Evolutionary conservation across 2,329 filamentous ascomycete species (phyloP).

Genomic region (Diaporthe citrichinensis): DNA sequence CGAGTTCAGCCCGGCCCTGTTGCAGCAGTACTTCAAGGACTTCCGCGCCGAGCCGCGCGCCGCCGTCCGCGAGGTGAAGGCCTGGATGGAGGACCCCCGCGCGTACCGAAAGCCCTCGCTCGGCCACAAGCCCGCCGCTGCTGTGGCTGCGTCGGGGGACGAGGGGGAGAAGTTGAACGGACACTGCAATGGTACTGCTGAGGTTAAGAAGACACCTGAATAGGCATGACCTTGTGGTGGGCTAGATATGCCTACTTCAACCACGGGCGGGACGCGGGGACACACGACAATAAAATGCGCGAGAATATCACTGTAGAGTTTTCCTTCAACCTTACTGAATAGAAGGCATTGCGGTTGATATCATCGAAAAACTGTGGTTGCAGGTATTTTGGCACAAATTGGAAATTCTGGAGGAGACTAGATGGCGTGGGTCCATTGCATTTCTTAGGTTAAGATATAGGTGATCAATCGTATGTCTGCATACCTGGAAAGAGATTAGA

Average conservation of each 20-base stretch:
- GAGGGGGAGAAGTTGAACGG: neutral
- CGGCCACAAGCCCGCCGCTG: neutral
- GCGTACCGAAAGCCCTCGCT: constrained; percentile 34
- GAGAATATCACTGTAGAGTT: neutral
- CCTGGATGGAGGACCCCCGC: constrained; percentile 37
- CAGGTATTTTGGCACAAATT: neutral
- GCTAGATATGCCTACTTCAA: neutral
- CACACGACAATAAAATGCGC: neutral
- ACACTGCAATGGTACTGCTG: neutral
- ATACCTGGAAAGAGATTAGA: neutral
- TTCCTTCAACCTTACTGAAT: neutral
- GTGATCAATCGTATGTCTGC: neutral
- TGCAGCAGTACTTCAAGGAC: constrained; percentile 41
- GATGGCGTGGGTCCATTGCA: too few relatives aligned
- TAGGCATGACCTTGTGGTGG: neutral
- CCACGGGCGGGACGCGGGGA: neutral
- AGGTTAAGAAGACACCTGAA: neutral
- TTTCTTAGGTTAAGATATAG: neutral
- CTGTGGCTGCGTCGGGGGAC: neutral
- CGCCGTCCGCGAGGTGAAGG: constrained; percentile 32
- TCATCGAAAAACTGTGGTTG: neutral
- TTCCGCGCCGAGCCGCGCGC: constrained; percentile 38
- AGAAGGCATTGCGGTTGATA: neutral
- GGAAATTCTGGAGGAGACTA: too few relatives aligned
- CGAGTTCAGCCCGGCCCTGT: constrained; percentile 38